Evolutionary conservation across 208 protist species (phyloP), one percentile per base, ranked within the genome.

Genomic region (Vickermania spadyakhi): DNA sequence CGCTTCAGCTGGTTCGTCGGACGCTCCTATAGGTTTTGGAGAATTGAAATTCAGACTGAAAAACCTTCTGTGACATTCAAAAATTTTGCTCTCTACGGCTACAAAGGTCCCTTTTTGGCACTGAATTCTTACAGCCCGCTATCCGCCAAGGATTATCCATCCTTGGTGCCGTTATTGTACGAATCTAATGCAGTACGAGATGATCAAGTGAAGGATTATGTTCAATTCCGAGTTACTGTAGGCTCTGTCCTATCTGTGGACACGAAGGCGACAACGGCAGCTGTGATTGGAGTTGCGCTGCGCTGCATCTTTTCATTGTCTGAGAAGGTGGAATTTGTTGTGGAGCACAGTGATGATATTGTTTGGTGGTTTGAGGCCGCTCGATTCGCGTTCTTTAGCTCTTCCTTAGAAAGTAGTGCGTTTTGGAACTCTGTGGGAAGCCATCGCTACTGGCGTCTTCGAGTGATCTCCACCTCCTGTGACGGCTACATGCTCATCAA

Each of bases 331-430:
- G 54, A 31, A 13, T 79, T 81, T 73, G 69, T 56, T 13, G 45
- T 77, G 31, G 74, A 91, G 58, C 83, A 58, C 60, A 86, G 75
- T 67, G 69, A 72, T 26, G 68, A 82, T 62, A 58, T 56, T 26
- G 29, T 65, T 28, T 25, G 59, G 13, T 82, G 75, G 75, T 50
- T 13, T 50, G 18, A 28, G 0, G 21, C 64, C 56, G 61, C 58
- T 62, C 49, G n/a, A 4, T 41, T 61, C 31, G 56, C 71, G 22
- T 51, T 70, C 23, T 52, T 67, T 22, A 65, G 62, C 51, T 53
- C 61, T 23, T 30, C 21, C 0, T 51, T 29, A 13, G 63, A 42
- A 13, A 31, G 64, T 21, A 41, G 31, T 29, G 67, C 50, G 60
- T 28, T 25, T 3, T 76, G 70, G 76, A 71, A 58, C n/a, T n/a